Conservation (phyloP, 2,329 filamentous ascomycete species). For the Xylariales sp. region DNA sequence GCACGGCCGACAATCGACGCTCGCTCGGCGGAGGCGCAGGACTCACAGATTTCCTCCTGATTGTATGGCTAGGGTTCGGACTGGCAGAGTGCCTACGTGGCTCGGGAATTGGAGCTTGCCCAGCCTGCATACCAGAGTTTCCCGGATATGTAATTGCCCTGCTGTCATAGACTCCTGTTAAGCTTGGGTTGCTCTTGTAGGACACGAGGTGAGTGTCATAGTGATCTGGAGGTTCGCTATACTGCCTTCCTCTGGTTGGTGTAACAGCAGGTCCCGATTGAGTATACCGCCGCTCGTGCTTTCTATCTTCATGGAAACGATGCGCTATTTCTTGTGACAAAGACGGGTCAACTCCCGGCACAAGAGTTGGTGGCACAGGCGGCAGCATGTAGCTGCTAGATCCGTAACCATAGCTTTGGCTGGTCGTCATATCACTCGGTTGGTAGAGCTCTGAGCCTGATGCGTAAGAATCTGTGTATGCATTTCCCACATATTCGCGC, state of each 20-base stretch:
- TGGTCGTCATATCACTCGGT: too few species aligned
- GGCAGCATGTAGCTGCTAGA: constrained; percentile 37
- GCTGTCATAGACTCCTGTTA: constrained; percentile 24
- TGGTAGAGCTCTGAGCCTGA: not conserved
- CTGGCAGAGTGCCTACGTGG: constrained; percentile 33
- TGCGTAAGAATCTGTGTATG: constrained; percentile 12
- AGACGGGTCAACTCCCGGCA: constrained; percentile 56
- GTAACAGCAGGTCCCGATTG: constrained; percentile 30
- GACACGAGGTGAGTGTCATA: constrained; percentile 18
- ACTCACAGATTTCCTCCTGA: constrained; percentile 70
- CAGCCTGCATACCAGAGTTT: constrained; percentile 30
- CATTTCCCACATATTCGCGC: not conserved
- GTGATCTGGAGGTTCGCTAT: constrained; percentile 24
- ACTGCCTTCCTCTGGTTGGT: constrained; percentile 35
- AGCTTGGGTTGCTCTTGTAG: constrained; percentile 13
- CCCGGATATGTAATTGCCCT: constrained; percentile 35
- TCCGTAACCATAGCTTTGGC: constrained; percentile 19
- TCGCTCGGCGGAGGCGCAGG: constrained; percentile 54
- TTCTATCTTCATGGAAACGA: constrained; percentile 52
- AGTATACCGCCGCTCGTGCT: constrained; percentile 41
- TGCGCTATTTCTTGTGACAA: constrained; percentile 54
- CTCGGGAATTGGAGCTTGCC: constrained; percentile 28
- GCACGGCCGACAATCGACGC: constrained; percentile 55
- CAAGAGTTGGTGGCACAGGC: constrained; percentile 50
- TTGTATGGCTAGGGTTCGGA: constrained; percentile 45